Evolutionary conservation across 345 rosid genomes (phyloP).

Genomic region (Atalantia buxifolia): DNA sequence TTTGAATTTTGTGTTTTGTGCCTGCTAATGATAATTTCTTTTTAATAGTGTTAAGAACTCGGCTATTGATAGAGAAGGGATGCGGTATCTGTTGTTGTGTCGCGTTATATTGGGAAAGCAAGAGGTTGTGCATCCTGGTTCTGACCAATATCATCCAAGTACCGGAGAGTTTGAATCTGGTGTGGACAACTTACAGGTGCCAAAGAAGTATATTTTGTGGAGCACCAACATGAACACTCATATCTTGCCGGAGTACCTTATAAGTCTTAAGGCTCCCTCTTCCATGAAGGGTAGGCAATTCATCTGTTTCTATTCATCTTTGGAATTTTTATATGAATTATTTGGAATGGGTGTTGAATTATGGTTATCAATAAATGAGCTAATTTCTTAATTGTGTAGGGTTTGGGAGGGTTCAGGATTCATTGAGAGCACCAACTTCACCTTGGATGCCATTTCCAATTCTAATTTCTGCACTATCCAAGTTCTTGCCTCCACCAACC

Average conservation of each 20-base stretch:
- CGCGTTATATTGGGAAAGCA: constrained; percentile 64
- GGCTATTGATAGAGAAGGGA: constrained; percentile 46
- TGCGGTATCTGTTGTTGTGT: constrained; percentile 65
- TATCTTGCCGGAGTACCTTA: constrained; percentile 58
- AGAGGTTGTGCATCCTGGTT: constrained; percentile 57
- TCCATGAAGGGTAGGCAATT: constrained; percentile 37
- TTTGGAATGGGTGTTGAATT: not conserved
- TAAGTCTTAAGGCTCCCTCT: constrained; percentile 57
- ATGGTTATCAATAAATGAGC: not conserved
- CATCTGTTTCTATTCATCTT: not conserved
- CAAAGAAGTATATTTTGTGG: constrained; percentile 71
- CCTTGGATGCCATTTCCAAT: constrained; percentile 82
- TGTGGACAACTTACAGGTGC: constrained; percentile 46
- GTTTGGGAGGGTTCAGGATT: constrained; percentile 18
- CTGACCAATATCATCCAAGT: constrained; percentile 51
- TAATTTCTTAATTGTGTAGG: constrained; percentile 24
- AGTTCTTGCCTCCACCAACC: constrained; percentile 43
- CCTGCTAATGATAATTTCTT: not conserved
- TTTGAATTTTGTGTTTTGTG: not conserved
- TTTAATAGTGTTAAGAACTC: constrained; percentile 45
- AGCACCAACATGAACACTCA: constrained; percentile 66
- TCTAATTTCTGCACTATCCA: constrained; percentile 53
- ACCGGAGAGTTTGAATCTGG: constrained; percentile 70
- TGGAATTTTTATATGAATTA: not conserved
- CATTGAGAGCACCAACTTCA: constrained; percentile 42